phyloP scores from a whole-genome alignment of 768 basidiomycete genomes.

The Suillus lakei region DNA sequence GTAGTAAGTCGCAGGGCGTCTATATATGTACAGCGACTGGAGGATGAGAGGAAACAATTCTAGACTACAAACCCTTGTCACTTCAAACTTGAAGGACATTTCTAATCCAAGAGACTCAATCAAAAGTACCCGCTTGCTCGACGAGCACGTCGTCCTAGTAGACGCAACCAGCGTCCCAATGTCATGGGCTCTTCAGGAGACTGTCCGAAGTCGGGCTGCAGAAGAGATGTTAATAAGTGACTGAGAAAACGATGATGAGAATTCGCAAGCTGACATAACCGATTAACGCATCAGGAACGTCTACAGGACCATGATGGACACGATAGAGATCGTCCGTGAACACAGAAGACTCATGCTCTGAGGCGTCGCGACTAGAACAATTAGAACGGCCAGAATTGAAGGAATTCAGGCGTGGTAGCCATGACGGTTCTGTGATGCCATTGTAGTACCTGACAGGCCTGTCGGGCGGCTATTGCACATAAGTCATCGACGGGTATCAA shows the following conservation, averaged over 20 bases:
- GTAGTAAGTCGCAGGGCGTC: background rate
- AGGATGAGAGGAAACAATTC: background rate
- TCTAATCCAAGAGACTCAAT: background rate
- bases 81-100: background rate
- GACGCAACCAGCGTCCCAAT: slow-evolving; percentile 5
- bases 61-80: background rate
- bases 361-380: background rate
- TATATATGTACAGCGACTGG: background rate
- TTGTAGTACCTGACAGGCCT: background rate
- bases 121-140: background rate
- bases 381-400: background rate
- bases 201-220: background rate
- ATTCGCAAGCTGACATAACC: background rate
- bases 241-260: background rate
- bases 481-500: background rate
- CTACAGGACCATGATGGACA: background rate
- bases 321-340: background rate
- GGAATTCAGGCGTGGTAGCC: slow-evolving; percentile 7
- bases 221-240: background rate
- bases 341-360: background rate
- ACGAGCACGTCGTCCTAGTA: slow-evolving; percentile 3
- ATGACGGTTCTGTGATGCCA: slow-evolving; percentile 2
- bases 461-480: slow-evolving; percentile 5
- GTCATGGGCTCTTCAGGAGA: slow-evolving; percentile 1
- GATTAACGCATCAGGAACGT: background rate